Conservation (phyloP, 176 grass and related monocot genomes). For the Aechmea fasciata region DNA sequence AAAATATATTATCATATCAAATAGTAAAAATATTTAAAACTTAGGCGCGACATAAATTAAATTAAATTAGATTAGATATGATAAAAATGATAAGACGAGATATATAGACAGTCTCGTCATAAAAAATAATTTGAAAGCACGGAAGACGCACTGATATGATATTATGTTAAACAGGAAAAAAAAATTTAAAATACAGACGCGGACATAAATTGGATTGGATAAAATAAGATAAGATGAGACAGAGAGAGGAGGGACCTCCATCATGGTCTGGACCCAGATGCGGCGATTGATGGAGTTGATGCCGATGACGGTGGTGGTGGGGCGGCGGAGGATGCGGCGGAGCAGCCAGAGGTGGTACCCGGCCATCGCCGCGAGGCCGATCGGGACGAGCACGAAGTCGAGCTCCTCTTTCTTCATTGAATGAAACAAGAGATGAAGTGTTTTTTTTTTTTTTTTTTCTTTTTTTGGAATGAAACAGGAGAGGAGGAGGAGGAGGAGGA, state of each 20-base stretch:
- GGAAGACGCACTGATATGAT: no score
- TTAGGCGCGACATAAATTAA: neutral
- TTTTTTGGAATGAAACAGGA: neutral
- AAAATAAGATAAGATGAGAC: neutral
- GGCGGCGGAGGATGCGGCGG: conserved; percentile 35
- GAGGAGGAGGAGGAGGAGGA: neutral
- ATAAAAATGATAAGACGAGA: no score
- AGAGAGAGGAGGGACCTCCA: conserved; percentile 32
- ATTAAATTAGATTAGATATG: no score
- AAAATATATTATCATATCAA: no score
- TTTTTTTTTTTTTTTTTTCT: no score
- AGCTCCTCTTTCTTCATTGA: conserved; percentile 33
- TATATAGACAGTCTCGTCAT: no score
- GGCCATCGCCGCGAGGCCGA: conserved; percentile 9
- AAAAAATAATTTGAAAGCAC: no score
- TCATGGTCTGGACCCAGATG: conserved; percentile 74
- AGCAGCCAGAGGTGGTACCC: conserved; percentile 67
- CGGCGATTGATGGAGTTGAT: conserved; percentile 84
- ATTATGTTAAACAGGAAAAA: no score
- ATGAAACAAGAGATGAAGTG: neutral
- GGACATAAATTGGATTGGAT: neutral
- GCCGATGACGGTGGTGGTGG: conserved; percentile 58
- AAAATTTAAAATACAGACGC: no score
- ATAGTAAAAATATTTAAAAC: neutral
- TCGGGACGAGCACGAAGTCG: conserved; percentile 34